Evolutionary conservation across 1,139 yeast species (phyloP).

Genomic region (Nakaseomyces uthaithaninus): DNA sequence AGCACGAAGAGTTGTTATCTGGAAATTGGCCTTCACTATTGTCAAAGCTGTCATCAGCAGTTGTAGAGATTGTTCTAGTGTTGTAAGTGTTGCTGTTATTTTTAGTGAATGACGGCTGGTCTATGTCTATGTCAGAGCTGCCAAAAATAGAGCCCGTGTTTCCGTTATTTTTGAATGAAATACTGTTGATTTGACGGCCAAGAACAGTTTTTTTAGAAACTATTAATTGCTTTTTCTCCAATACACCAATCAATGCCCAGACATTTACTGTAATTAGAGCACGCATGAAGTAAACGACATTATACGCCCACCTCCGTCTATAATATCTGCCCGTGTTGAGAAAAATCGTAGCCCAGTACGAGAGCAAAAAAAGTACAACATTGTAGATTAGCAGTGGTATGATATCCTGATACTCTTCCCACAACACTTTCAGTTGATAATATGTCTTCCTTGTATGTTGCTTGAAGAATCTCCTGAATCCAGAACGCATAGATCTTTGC

Average conservation of each 20-base stretch:
- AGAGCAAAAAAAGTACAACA: conserved; percentile 14
- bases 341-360: conserved; percentile 17
- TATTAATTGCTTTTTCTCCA: conserved; percentile 25
- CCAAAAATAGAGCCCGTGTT: conserved; percentile 19
- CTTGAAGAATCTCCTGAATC: neutral
- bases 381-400: conserved; percentile 25
- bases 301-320: conserved; percentile 21
- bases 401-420: conserved; percentile 25
- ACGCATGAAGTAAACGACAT: conserved; percentile 21
- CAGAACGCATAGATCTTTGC: neutral
- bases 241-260: conserved; percentile 30
- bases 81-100: conserved; percentile 1
- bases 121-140: conserved; percentile 10
- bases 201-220: conserved; percentile 25
- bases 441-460: neutral
- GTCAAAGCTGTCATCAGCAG: neutral
- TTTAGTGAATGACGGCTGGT: neutral
- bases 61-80: neutral
- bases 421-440: conserved; percentile 14
- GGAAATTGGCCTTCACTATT: neutral
- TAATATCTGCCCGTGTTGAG: conserved; percentile 11
- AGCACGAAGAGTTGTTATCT: neutral
- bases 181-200: conserved; percentile 28
- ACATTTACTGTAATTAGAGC: conserved; percentile 27
- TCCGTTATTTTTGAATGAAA: conserved; percentile 9